Percentiles rank a stretch among this genome's conserved stretches.
Evolutionary conservation across 2,329 filamentous ascomycete species (phyloP).

Genomic region (Monosporascus sp.): DNA sequence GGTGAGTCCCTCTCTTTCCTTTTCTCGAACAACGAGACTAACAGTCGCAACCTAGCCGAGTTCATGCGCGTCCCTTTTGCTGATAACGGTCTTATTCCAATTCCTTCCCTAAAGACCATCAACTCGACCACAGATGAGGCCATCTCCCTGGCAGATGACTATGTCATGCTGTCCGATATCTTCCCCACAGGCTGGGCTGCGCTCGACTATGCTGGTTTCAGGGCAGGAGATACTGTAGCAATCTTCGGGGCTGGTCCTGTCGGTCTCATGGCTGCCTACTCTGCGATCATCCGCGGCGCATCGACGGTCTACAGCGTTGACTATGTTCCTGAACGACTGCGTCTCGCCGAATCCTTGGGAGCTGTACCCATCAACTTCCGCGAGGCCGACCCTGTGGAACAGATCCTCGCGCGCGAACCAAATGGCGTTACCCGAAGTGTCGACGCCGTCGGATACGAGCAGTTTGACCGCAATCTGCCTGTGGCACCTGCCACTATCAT

Average conservation of each 20-base stretch:
- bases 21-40: not conserved
- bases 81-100: not conserved
- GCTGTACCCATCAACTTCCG: constrained; percentile 30
- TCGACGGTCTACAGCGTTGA: constrained; percentile 27
- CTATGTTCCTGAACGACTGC: constrained; percentile 18
- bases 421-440: constrained; percentile 17
- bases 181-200: too few species aligned
- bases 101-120: too few species aligned
- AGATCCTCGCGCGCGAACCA: constrained; percentile 20
- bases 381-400: constrained; percentile 18
- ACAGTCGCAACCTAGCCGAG: not conserved
- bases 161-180: too few species aligned
- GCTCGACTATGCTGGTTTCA: too few species aligned
- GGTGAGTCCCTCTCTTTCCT: not conserved
- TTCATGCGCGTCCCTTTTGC: not conserved
- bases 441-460: constrained; percentile 19
- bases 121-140: too few species aligned
- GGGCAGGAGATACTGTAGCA: constrained; percentile 11
- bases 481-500: too few species aligned
- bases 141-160: too few species aligned
- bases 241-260: constrained; percentile 31
- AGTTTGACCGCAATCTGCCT: too few species aligned
- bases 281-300: constrained; percentile 26
- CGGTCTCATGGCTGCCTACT: constrained; percentile 28
- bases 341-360: constrained; percentile 21